Evolutionary conservation across 2,329 filamentous ascomycete genomes (phyloP), one percentile per base, ranked within the genome.

Genomic region (Periglandula ipomoeae): DNA sequence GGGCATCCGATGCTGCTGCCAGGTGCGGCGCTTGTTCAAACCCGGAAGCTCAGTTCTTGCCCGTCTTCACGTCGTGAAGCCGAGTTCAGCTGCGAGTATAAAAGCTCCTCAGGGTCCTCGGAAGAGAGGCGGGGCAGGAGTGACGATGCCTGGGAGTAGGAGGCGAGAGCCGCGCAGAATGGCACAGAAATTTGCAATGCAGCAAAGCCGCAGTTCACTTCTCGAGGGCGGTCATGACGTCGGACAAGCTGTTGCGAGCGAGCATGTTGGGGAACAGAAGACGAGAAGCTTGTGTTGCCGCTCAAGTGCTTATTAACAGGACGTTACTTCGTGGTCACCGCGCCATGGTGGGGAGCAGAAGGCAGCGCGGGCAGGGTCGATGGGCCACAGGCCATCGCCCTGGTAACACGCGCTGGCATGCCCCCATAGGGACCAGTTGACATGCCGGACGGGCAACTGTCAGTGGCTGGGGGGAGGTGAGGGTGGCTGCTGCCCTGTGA

Each of bases 1-100:
- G 56, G 60, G 61, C 61, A 56, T 60, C 40, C 58, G 55, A 48
- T 51, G 48, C 44, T 45, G 27, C 27, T 20, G 37, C 26, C 24
- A 24, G 19, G 17, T 27, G 22, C 11, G 47, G 11, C 11, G 30
- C 32, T 22, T 11, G 46, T n/a, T 19, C 15, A 20, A 20, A 8
- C 42, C 22, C 17, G 19, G 17, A 40, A 24, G 24, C 17, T 20
- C 24, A 30, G 26, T 40, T n/a, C 8, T 23, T 15, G 26, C 24
- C 24, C 17, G 35, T 32, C 19, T 13, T 23, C 35, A 23, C 20
- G 42, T 24, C 17, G 2, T 22, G 7, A 11, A 2, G 10, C 10
- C 11, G 5, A 23, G 42, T 9, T 30, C 15, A 10, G 20, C 5
- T n/a, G n/a, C 20, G 22, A 24, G 27, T 34, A 44, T 24, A 9